Percentiles rank a stretch among this genome's conserved stretches.
Conservation (phyloP, 345 rosid species). For the Gossypium rotundifolium region DNA sequence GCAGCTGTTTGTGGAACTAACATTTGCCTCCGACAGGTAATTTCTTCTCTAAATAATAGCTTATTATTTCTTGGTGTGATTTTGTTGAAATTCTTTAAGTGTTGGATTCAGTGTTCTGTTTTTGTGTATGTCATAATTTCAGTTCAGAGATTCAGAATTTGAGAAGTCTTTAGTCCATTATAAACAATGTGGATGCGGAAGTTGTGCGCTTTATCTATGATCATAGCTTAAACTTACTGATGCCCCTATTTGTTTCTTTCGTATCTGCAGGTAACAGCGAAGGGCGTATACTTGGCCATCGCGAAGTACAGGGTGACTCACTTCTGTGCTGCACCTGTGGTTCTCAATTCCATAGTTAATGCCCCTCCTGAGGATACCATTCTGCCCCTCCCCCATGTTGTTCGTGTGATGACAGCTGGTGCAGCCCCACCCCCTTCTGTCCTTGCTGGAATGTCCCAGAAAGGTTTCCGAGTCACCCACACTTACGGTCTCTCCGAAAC, state of each 20-base stretch:
- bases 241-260: not conserved
- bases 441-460: constrained; percentile 60
- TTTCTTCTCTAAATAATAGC: not conserved
- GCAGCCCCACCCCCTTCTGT: constrained; percentile 85
- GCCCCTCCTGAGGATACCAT: constrained; percentile 62
- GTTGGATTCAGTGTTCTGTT: not conserved
- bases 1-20: constrained; percentile 74
- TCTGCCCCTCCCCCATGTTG: constrained; percentile 83
- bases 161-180: not conserved
- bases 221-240: not conserved
- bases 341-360: constrained; percentile 72
- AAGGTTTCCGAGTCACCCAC: constrained; percentile 76
- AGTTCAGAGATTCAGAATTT: not conserved
- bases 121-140: not conserved
- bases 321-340: constrained; percentile 90
- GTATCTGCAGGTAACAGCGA: constrained; percentile 59
- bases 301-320: constrained; percentile 65
- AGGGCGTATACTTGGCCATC: constrained; percentile 72
- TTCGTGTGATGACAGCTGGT: constrained; percentile 84
- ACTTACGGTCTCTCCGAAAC: constrained; percentile 91
- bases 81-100: not conserved
- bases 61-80: not conserved
- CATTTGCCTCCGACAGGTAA: constrained; percentile 94
- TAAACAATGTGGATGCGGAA: not conserved
- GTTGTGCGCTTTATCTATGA: not conserved